phyloP scores from a whole-genome alignment of 2,329 filamentous ascomycete species.

The Sclerotinia borealis region DNA sequence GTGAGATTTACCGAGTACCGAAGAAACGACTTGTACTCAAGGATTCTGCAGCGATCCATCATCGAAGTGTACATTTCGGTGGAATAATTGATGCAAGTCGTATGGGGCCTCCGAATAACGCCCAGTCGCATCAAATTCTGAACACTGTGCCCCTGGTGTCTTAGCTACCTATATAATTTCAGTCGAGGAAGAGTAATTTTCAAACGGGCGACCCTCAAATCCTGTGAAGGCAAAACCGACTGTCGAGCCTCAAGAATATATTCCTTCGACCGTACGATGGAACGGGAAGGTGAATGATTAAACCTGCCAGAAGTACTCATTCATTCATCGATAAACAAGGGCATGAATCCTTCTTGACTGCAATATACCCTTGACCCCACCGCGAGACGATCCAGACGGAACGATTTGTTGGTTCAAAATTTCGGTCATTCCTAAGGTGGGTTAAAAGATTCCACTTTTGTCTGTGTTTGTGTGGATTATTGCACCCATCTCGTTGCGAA shows the following conservation, averaged over 20 bases:
- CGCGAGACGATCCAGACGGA: constrained; percentile 10
- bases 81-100: constrained; percentile 9
- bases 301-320: not conserved
- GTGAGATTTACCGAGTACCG: constrained; percentile 5
- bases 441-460: constrained; percentile 10
- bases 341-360: constrained; percentile 10
- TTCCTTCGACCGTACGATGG: not conserved
- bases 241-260: not conserved
- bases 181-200: not conserved
- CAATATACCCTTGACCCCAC: constrained; percentile 4
- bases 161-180: not conserved
- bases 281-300: not conserved
- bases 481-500: not conserved
- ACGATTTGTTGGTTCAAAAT: not conserved
- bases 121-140: not conserved
- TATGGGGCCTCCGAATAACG: not conserved
- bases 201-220: not conserved
- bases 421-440: constrained; percentile 5
- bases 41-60: constrained; percentile 3
- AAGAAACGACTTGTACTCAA: constrained; percentile 9
- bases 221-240: not conserved
- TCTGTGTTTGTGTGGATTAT: constrained; percentile 2
- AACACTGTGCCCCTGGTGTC: not conserved
- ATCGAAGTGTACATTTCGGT: not conserved
- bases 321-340: constrained; percentile 11